Base-by-base conservation (phyloP, 306 rosid species). In the Vigna angularis region DNA sequence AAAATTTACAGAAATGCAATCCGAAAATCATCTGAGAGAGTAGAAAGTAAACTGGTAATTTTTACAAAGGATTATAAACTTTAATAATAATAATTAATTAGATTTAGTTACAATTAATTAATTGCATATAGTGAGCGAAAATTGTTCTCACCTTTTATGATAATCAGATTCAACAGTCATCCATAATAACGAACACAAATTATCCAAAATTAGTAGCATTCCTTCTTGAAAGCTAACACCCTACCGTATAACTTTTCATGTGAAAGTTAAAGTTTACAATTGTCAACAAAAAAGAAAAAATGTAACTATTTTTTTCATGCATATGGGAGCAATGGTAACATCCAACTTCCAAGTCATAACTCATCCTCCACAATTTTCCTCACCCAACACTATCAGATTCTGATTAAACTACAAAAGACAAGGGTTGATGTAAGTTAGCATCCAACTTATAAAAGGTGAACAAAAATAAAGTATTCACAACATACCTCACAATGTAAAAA, bases 401-500 rank as follows among this genome's bases (percentile, higher is more conserved):
- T 72, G 75, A 65, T 62, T 74, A 71, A 74, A 67, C 89, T 83
- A 58, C 57, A 70, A 64, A 75, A 16, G 34, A 82, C 62, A 56
- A 24, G 26, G 55, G 50, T 67, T 49, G 63, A 70, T 62, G 67
- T 75, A 47, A 80, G 51, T 32, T 73, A 72, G 66, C 15, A 72
- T 9, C 44, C 75, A 58, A 32, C 59, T 72, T 48, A 65, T 45
- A 45, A 42, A 66, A 59, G 69, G 74, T 80, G 13, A 30, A 50
- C 74, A 56, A 24, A 61, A 71, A 28, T 49, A 14, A 26, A 18
- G 4, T 52, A 56, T 40, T 6, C 52, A 59, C 75, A 88, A 14
- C 20, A 45, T 83, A 90, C 88, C 93, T 69, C 20, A 5, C 17
- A 4, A 48, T 24, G 24, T 65, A 63, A 77, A 73, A 79, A 51